Conservation (phyloP, 768 basidiomycete species). For the Rhizopogon roseolus region DNA sequence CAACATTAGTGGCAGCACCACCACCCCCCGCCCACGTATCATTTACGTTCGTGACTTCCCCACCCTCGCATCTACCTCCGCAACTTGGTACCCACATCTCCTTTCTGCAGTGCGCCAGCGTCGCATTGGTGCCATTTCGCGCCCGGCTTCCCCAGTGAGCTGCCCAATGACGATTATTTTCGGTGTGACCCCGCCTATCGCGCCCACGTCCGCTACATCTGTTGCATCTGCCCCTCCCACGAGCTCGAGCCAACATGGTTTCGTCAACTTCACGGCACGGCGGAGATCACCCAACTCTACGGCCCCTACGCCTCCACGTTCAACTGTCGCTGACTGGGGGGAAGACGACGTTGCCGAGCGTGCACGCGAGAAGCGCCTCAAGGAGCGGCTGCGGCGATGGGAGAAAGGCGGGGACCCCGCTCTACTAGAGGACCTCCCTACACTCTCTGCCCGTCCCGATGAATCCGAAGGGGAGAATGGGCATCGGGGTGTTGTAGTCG, state of each 20-base stretch:
- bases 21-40: constrained; percentile 52
- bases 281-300: constrained; percentile 31
- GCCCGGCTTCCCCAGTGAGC: constrained; percentile 52
- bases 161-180: constrained; percentile 83
- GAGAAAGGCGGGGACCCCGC: constrained; percentile 52
- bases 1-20: constrained; percentile 23
- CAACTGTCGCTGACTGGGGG: constrained; percentile 49
- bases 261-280: constrained; percentile 44
- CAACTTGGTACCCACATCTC: constrained; percentile 78
- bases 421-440: constrained; percentile 62
- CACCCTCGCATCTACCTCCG: constrained; percentile 65
- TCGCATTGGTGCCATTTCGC: constrained; percentile 58
- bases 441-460: constrained; percentile 37
- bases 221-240: constrained; percentile 14
- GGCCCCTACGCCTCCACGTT: constrained; percentile 26
- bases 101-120: constrained; percentile 74
- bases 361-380: constrained; percentile 68
- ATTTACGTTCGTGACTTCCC: constrained; percentile 83
- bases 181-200: constrained; percentile 77
- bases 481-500: constrained; percentile 40
- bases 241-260: constrained; percentile 22
- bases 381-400: constrained; percentile 70
- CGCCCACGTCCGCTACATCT: constrained; percentile 14
- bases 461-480: constrained; percentile 28
- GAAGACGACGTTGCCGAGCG: constrained; percentile 64